Conservation (phyloP, 345 rosid genomes). For the Euphorbia tirucalli region DNA sequence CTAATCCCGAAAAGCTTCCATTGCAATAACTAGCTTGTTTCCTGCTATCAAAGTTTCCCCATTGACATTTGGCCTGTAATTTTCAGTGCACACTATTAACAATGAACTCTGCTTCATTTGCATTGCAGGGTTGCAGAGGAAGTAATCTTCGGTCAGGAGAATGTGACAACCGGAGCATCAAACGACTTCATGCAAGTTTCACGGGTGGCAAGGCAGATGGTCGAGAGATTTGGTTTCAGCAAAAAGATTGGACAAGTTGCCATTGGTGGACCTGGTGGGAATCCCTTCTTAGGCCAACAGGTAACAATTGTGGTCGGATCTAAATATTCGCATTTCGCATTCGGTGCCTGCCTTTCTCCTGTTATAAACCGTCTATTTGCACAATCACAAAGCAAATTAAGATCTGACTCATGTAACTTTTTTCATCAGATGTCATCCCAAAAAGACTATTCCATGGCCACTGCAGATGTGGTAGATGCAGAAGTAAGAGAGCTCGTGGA, state of each 20-base stretch:
- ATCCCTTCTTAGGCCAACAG: conserved; percentile 94
- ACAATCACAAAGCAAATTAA: background rate
- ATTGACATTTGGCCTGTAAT: background rate
- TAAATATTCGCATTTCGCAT: background rate
- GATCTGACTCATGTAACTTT: background rate
- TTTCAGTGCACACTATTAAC: background rate
- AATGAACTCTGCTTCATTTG: background rate
- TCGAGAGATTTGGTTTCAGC: conserved; percentile 96
- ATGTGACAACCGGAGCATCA: conserved; percentile 98
- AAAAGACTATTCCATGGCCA: conserved; percentile 98
- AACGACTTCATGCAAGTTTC: conserved; percentile 99
- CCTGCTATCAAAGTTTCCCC: background rate
- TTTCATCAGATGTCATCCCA: conserved; percentile 76
- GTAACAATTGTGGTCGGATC: conserved; percentile 19
- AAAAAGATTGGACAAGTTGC: conserved; percentile 97
- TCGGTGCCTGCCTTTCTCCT: no score
- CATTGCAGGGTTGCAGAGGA: conserved; percentile 84
- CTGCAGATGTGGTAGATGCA: conserved; percentile 86
- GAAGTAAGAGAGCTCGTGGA: conserved; percentile 92
- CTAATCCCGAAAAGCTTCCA: conserved; percentile 3
- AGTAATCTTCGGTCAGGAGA: conserved; percentile 81
- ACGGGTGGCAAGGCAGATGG: conserved; percentile 99
- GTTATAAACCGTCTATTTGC: no score
- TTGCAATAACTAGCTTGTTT: background rate
- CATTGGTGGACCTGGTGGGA: conserved; percentile 91